Percentiles rank a stretch among this genome's conserved stretches.
phyloP scores from a whole-genome alignment of 306 rosid species.

The Rubus parviflorus region DNA sequence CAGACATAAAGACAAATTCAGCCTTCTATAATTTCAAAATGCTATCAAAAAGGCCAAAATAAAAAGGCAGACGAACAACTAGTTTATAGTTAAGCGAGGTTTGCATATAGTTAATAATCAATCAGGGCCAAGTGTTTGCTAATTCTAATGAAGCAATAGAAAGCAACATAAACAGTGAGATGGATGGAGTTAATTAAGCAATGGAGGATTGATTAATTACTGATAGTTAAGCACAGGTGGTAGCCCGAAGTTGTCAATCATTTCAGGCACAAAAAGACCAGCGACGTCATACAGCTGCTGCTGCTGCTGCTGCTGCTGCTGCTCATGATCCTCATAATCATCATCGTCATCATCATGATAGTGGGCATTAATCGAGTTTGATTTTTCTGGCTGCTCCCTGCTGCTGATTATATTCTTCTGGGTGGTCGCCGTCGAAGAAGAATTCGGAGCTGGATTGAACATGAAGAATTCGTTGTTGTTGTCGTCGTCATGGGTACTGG shows the following conservation, averaged over 20 bases:
- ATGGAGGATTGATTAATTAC: not conserved
- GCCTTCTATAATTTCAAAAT: too few relatives aligned
- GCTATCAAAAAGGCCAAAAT: too few relatives aligned
- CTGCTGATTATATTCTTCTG: not conserved
- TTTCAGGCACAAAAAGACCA: constrained; percentile 51
- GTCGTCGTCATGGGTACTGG: too few relatives aligned
- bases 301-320: not conserved
- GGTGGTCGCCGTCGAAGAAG: too few relatives aligned
- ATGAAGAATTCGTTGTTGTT: not conserved
- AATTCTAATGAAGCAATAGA: too few relatives aligned
- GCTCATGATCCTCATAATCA: not conserved
- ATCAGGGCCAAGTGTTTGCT: too few relatives aligned
- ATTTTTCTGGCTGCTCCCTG: constrained; percentile 22
- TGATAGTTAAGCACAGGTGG: not conserved
- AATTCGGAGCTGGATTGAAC: too few relatives aligned
- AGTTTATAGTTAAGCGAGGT: too few relatives aligned
- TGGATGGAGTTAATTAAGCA: not conserved
- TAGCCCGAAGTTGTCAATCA: constrained; percentile 52
- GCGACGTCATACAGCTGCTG: constrained; percentile 31
- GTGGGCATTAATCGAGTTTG: constrained; percentile 7
- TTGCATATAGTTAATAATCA: too few relatives aligned
- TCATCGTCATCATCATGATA: constrained; percentile 20
- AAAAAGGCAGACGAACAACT: too few relatives aligned
- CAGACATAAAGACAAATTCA: too few relatives aligned
- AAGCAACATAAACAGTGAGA: too few relatives aligned